phyloP scores from a whole-genome alignment of 495 filamentous ascomycete species.

The Podospora appendiculata region DNA sequence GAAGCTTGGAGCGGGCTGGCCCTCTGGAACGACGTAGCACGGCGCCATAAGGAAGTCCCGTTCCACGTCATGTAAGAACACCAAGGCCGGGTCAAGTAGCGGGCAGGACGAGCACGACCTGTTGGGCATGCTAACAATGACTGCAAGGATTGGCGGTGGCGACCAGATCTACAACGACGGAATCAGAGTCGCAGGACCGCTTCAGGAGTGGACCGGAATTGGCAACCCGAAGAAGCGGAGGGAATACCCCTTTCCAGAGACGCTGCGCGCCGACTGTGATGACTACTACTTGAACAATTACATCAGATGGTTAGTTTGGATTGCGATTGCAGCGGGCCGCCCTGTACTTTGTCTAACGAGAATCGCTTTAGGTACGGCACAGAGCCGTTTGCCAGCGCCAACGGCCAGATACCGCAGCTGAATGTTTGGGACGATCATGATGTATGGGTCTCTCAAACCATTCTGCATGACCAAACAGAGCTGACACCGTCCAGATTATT shows the following conservation, averaged over 20 bases:
- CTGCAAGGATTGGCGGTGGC: conserved; percentile 67
- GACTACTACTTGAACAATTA: conserved; percentile 90
- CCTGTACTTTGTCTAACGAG: not conserved
- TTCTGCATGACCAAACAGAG: too few relatives aligned
- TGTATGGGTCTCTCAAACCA: conserved; percentile 23
- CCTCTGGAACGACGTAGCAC: conserved; percentile 86
- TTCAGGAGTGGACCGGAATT: conserved; percentile 75
- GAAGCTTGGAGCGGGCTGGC: conserved; percentile 73
- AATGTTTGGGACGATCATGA: conserved; percentile 96
- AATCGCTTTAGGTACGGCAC: conserved; percentile 47
- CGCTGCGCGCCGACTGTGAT: conserved; percentile 69
- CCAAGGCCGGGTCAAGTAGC: not conserved
- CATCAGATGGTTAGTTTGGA: conserved; percentile 52
- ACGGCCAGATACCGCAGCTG: conserved; percentile 81
- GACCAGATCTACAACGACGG: conserved; percentile 96
- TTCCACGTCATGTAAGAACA: conserved; percentile 69
- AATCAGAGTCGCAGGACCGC: conserved; percentile 72
- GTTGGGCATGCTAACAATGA: not conserved
- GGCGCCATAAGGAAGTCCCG: conserved; percentile 59
- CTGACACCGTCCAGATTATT: conserved; percentile 51
- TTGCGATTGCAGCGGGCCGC: not conserved
- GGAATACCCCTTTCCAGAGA: conserved; percentile 65
- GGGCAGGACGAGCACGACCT: not conserved
- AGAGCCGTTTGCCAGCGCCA: conserved; percentile 76
- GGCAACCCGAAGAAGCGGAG: conserved; percentile 73